Percentiles rank a stretch among this genome's conserved stretches.
Conservation (phyloP, 495 filamentous ascomycete genomes). For the Amorphotheca resinae region DNA sequence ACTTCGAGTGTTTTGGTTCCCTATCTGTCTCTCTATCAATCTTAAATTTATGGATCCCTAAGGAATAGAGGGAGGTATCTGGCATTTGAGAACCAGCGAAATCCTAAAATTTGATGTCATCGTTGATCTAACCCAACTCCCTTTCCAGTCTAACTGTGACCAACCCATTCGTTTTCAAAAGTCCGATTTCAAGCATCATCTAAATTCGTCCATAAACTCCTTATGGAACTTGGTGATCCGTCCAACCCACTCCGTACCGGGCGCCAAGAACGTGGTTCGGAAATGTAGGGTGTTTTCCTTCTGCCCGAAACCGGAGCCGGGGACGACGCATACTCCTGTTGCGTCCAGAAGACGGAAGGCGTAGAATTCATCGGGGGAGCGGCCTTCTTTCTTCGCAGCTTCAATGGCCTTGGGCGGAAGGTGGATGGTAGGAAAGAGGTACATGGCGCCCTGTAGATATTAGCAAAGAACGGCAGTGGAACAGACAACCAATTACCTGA, state of each 20-base stretch:
- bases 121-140: no score
- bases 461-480: slow-evolving; percentile 1
- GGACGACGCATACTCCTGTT: slow-evolving; percentile 90
- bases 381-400: slow-evolving; percentile 60
- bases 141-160: no score
- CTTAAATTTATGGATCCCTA: no score
- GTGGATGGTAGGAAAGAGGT: slow-evolving; percentile 90
- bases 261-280: slow-evolving; percentile 91
- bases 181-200: no score
- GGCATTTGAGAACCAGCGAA: no score
- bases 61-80: no score
- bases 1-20: no score
- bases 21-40: no score
- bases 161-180: no score
- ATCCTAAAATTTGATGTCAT: no score
- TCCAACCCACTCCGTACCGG: slow-evolving; percentile 89
- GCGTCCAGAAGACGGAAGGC: slow-evolving; percentile 79
- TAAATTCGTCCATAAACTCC: slow-evolving; percentile 80
- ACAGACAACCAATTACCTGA: slow-evolving; percentile 29
- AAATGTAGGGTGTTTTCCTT: slow-evolving; percentile 86
- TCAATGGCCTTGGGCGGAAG: slow-evolving; percentile 62
- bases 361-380: slow-evolving; percentile 85
- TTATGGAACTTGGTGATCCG: slow-evolving; percentile 80
- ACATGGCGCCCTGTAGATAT: slow-evolving; percentile 72
- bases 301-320: slow-evolving; percentile 88